Evolutionary conservation across 2,329 filamentous ascomycete genomes (phyloP).

Genomic region (Fusarium longipes): DNA sequence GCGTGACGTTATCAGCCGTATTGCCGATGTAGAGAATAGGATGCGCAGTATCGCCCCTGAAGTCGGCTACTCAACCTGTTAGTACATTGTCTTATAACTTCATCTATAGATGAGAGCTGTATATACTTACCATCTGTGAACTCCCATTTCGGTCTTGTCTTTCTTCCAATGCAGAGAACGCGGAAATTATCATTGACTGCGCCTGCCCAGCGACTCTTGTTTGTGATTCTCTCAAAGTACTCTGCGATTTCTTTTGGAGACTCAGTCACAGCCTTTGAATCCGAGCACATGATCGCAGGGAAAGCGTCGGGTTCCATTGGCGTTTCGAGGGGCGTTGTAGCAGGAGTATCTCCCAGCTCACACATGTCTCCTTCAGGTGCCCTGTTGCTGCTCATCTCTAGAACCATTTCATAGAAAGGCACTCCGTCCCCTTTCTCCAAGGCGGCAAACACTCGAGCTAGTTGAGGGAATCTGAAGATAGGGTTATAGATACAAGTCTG

Average conservation of each 20-base stretch:
- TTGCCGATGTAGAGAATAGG: constrained; percentile 61
- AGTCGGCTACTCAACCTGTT: constrained; percentile 40
- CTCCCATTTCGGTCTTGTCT: constrained; percentile 54
- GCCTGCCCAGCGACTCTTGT: constrained; percentile 57
- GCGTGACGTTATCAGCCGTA: constrained; percentile 61
- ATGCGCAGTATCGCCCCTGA: constrained; percentile 52
- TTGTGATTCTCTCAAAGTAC: constrained; percentile 50
- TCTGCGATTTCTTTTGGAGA: constrained; percentile 51
- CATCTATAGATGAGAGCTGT: no score
- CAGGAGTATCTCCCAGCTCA: constrained; percentile 44
- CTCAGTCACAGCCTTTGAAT: constrained; percentile 49
- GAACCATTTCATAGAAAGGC: constrained; percentile 55
- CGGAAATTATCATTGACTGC: constrained; percentile 57
- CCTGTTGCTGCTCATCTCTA: constrained; percentile 8
- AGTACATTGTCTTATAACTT: background rate
- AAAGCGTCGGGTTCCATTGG: constrained; percentile 53
- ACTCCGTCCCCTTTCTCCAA: constrained; percentile 58
- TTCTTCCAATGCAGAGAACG: constrained; percentile 54
- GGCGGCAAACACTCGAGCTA: constrained; percentile 58
- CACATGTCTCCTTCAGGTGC: constrained; percentile 34
- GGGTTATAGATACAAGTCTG: constrained; percentile 59
- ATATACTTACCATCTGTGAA: constrained; percentile 49
- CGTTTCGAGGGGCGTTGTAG: constrained; percentile 45
- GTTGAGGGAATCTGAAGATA: constrained; percentile 53
- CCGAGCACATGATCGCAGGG: constrained; percentile 60